Evolutionary conservation across 176 grass and related monocot species (phyloP), one percentile per base, ranked within the genome.

Genomic region (Eleusine indica): DNA sequence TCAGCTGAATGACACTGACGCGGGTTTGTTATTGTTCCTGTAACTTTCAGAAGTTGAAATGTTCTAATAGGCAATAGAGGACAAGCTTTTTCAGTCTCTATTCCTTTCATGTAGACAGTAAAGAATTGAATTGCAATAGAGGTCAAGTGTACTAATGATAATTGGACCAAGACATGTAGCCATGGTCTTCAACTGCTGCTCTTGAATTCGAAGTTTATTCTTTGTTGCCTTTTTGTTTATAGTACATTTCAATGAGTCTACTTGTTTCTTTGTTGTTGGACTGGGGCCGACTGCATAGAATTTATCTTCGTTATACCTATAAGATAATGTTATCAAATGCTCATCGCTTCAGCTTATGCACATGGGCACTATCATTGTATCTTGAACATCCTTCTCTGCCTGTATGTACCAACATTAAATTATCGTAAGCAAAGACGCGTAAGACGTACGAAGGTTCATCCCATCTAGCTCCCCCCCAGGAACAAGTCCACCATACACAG

Each of bases 321-420:
- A 39, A 1, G 28, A 4, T 8, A 42, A 7, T 60, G 13, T 41
- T 68, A 52, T 68, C 14, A 32, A 22, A 32, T 3, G n/a, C 21
- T 69, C 16, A n/a, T 78, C n/a, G 43, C 52, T 42, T 58, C 48
- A 32, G 8, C 57, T 4, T 44, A 22, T 70, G 38, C 86, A 69
- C 77, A 70, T 80, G 70, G 82, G n/a, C 63, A 53, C 25, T 53
- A 63, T 70, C 82, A 84, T 86, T 66, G 35, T 47, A 19, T 40
- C 54, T 11, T 52, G 43, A 65, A 48, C 29, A 73, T 79, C 71
- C 1, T 6, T 28, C 10, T 28, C 32, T 80, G 40, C 40, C 32
- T 54, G 47, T 5, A n/a, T 81, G 66, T 39, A 7, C 14, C 21
- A 74, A 32, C 42, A 32, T 2, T 68, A 52, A 17, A 60, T 21